These are phyloP conservation scores for Pueraria montana DNA, from an alignment of 306 rosid species.

Conservation along the genomic window DNA sequence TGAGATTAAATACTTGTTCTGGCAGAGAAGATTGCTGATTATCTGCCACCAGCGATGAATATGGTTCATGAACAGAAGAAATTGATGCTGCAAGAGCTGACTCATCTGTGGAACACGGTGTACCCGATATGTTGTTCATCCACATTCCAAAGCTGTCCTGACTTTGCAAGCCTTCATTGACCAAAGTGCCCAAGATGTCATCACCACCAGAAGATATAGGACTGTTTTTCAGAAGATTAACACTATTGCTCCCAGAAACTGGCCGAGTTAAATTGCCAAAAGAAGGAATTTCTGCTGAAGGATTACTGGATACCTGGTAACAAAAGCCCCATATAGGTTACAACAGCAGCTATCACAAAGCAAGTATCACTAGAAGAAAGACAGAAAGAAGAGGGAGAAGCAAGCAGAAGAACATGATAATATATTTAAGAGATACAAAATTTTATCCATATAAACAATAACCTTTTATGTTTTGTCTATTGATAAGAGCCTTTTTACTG, in stretches of 20 bases:
- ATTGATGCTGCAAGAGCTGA: slow-evolving; percentile 61
- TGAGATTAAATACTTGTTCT: slow-evolving; percentile 76
- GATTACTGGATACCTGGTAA: slow-evolving; percentile 60
- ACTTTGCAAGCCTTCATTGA: slow-evolving; percentile 68
- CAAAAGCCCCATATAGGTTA: slow-evolving; percentile 36
- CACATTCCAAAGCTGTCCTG: slow-evolving; percentile 94
- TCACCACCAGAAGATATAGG: slow-evolving; percentile 45
- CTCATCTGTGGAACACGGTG: slow-evolving; percentile 59
- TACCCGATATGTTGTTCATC: slow-evolving; percentile 62
- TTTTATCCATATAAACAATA: not conserved
- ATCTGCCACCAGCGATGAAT: slow-evolving; percentile 54
- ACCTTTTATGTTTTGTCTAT: not conserved
- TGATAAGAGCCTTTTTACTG: not conserved
- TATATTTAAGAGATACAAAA: not conserved
- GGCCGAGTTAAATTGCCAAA: slow-evolving; percentile 52
- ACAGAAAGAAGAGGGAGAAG: not conserved
- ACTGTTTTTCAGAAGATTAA: slow-evolving; percentile 47
- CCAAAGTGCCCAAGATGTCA: slow-evolving; percentile 58
- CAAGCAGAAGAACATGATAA: not conserved
- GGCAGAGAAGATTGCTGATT: slow-evolving; percentile 64
- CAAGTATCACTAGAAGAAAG: slow-evolving; percentile 7
- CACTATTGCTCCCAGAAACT: slow-evolving; percentile 40
- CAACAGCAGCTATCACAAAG: slow-evolving; percentile 33
- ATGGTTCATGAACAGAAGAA: slow-evolving; percentile 58
- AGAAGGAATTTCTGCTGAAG: slow-evolving; percentile 57